These are phyloP conservation scores for Nepenthes mirabilis DNA, from an alignment of 148 eudicot species.

Conservation along the genomic window DNA sequence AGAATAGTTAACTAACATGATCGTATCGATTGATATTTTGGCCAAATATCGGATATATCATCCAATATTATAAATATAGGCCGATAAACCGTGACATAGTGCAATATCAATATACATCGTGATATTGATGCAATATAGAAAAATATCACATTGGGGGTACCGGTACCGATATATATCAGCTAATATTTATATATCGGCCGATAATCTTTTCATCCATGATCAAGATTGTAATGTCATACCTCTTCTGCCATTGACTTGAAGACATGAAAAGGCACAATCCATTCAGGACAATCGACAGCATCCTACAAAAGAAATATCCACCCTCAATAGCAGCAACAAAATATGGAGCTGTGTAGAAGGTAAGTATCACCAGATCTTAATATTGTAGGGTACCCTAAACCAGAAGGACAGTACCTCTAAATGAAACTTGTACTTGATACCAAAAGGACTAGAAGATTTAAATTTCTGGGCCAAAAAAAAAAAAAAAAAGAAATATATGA, in stretches of 20 bases:
- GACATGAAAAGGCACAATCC: constrained; percentile 83
- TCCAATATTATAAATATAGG: no score
- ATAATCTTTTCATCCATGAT: no score
- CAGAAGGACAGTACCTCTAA: constrained; percentile 51
- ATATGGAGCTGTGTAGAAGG: neutral
- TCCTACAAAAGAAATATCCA: constrained; percentile 36
- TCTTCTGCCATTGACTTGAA: constrained; percentile 95
- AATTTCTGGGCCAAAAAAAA: constrained; percentile 54
- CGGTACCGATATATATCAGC: no score
- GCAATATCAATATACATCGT: no score
- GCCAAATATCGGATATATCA: no score
- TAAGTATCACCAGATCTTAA: neutral
- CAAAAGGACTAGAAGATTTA: constrained; percentile 81
- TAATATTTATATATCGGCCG: no score
- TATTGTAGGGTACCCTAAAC: neutral
- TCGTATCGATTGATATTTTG: no score
- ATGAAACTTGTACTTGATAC: constrained; percentile 88
- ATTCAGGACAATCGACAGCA: constrained; percentile 99
- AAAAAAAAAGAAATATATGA: neutral
- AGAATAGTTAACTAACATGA: no score
- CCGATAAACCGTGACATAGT: no score
- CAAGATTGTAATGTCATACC: constrained; percentile 21
- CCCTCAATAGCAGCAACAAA: neutral
- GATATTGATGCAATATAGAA: no score
- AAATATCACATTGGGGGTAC: no score